Evolutionary conservation across 164 flowering plant species (phyloP), one percentile per base, ranked within the genome.

Genomic region (Berberis thunbergii): DNA sequence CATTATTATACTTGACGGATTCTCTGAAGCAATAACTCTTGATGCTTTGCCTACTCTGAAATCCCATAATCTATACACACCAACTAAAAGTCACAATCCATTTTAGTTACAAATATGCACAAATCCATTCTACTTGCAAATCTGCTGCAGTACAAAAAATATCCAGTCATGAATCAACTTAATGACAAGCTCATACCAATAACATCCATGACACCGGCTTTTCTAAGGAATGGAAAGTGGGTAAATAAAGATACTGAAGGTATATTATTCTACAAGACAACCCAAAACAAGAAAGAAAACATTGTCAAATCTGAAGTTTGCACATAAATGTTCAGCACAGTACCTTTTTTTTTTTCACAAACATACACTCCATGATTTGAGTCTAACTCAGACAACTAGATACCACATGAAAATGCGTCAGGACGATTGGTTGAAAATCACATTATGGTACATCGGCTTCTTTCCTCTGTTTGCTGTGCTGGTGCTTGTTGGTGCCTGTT

Each of bases 381-480:
- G 45, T 44, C 54, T 54, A 62, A 46, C 41, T 59, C 48, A 26
- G 8, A 26, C 26, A 26, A 26, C 26, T 26, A 26, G 26, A 26
- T 26, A 26, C 26, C 26, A 26, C 26, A 26, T 26, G 26, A 26
- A 26, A 26, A 26, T 26, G 26, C 26, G 26, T 26, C 26, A 26
- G 26, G 26, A 26, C 26, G 26, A 26, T 26, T 26, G 26, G 26
- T 26, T 26, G 26, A 13, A 55, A 40, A 66, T 84, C 66, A 89
- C 94, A 89, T 80, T 69, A 89, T 84, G 68, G 79, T 76, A 74
- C 96, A 89, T 12, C 91, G 76, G 59, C 83, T 73, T 74, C 78
- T 75, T 67, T 85, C 93, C 74, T 85, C 94, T 11, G 77, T 26
- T 57, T 81, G 83, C 67, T 73, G 89, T 48, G 76, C 54, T n/a